phyloP scores from a whole-genome alignment of 225 moss, liverwort and hornwort genomes.

The Rhytidiadelphus loreus region DNA sequence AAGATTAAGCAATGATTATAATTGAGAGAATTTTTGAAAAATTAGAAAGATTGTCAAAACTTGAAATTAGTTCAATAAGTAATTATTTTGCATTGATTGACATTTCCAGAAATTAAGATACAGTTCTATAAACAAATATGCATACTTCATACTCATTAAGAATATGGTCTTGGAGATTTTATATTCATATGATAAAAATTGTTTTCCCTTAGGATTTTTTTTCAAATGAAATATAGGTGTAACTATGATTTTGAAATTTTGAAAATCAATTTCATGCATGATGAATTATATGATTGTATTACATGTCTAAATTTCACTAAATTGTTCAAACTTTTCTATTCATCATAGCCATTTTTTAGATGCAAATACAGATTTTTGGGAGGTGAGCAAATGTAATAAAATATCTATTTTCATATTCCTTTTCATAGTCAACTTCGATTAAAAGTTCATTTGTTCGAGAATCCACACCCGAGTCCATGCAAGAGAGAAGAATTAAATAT shows the following conservation, averaged over 20 bases:
- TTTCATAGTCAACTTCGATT: background rate
- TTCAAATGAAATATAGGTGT: background rate
- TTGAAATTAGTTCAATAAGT: background rate
- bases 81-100: background rate
- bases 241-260: background rate
- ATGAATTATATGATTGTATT: too few species aligned
- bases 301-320: background rate
- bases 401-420: background rate
- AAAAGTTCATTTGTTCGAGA: background rate
- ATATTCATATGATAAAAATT: background rate
- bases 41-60: background rate
- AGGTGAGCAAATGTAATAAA: background rate
- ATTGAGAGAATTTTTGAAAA: background rate
- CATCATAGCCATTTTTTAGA: fast-evolving
- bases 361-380: background rate
- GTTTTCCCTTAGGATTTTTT: background rate
- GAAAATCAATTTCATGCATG: background rate
- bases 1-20: background rate
- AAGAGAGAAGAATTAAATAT: background rate
- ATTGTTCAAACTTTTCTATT: too few species aligned
- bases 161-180: background rate
- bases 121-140: background rate
- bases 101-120: background rate
- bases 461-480: background rate
- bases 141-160: fast-evolving